Conservation (phyloP, 2,329 filamentous ascomycete species). For the Pseudocercospora fijiensis region DNA sequence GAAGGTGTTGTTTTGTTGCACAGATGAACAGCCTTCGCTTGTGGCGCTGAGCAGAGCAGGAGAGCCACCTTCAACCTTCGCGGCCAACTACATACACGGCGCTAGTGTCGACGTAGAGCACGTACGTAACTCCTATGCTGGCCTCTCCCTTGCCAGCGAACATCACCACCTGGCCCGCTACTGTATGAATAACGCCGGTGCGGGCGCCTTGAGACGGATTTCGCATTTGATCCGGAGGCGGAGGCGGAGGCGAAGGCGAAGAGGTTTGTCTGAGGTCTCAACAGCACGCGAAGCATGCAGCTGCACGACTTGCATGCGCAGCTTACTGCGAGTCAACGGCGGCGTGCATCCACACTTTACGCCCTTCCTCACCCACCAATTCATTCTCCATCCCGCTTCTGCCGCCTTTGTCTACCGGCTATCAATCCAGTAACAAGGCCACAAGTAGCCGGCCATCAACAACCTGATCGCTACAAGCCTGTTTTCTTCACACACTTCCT, state of each 20-base stretch:
- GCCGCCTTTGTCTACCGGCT: neutral
- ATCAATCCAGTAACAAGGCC: neutral
- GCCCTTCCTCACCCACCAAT: neutral
- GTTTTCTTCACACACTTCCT: neutral
- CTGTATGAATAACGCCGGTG: neutral
- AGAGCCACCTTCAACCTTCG: neutral
- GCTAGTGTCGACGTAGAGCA: neutral
- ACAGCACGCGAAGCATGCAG: neutral
- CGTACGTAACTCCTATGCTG: neutral
- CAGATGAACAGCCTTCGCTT: neutral
- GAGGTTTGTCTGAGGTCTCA: too few species aligned
- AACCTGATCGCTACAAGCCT: neutral
- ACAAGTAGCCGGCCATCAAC: neutral
- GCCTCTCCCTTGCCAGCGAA: neutral
- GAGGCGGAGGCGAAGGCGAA: too few species aligned
- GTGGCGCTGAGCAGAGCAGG: neutral
- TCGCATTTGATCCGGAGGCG: neutral
- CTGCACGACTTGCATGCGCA: neutral
- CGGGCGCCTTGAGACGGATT: neutral
- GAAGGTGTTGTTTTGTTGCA: neutral
- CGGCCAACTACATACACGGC: neutral
- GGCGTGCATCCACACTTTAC: neutral
- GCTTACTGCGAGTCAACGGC: neutral
- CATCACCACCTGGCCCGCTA: neutral
- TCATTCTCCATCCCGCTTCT: neutral